Conservation (phyloP, 352 stramenopile genomes). For the Globisporangium radiosum region DNA sequence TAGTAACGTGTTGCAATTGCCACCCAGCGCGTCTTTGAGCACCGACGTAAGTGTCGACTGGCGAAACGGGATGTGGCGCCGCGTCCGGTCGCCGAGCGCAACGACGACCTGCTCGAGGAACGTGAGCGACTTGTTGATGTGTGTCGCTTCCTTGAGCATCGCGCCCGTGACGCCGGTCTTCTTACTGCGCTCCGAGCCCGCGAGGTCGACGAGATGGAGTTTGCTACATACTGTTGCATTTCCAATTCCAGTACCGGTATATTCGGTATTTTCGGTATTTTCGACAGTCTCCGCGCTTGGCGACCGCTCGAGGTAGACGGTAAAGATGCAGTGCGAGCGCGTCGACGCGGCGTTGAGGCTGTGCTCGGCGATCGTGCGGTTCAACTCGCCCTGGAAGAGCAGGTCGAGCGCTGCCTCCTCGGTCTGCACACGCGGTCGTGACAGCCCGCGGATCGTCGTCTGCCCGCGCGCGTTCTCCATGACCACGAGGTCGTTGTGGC, state of each 20-base stretch:
- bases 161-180: constrained; percentile 52
- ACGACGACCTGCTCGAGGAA: constrained; percentile 86
- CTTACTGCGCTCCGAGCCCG: constrained; percentile 91
- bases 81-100: constrained; percentile 83
- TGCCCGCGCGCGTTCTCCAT: constrained; percentile 59
- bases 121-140: constrained; percentile 69
- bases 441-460: constrained; percentile 61
- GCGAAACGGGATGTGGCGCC: constrained; percentile 89
- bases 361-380: constrained; percentile 73
- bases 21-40: constrained; percentile 84
- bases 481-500: constrained; percentile 31
- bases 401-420: constrained; percentile 72
- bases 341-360: constrained; percentile 73
- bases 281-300: constrained; percentile 18
- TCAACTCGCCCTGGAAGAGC: constrained; percentile 75
- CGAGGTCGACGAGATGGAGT: constrained; percentile 91
- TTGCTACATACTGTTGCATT: constrained; percentile 66
- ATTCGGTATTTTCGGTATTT: no score
- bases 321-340: constrained; percentile 79
- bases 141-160: constrained; percentile 40
- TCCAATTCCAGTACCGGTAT: no score
- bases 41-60: constrained; percentile 92
- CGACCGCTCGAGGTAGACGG: constrained; percentile 57
- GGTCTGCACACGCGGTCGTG: constrained; percentile 42
- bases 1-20: constrained; percentile 76